Base-by-base conservation (phyloP, 306 rosid genomes). In the Acacia crassicarpa region DNA sequence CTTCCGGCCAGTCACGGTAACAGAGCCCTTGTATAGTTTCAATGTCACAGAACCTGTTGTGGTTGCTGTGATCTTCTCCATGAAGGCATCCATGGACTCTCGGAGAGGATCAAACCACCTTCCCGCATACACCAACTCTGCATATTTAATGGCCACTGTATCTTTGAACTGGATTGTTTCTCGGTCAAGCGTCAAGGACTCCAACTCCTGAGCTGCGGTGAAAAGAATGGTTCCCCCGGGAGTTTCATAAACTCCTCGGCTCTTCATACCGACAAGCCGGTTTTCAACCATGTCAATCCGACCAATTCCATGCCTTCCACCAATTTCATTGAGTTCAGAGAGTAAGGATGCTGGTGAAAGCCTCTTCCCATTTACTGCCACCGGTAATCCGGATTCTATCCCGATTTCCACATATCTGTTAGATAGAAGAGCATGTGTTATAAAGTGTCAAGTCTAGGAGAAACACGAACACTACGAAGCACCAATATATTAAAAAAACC, bases 91-190 rank as follows among this genome's bases (percentile, higher is more conserved):
- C 87, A 95, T 75, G 11, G 98, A 90, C 70, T 89, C 93, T 0
- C 99, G 93, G 74, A 93, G 99, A 2, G 99, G 98, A 78, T 95
- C 98, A 11, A 93, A 95, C 99, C 99, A 95, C 88, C 99, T 63
- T 4, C 98, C 98, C 43, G 99, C 99, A 44, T 93, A 95, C 16
- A 95, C 97, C 62, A 95, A 81, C 90, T 95, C 99, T 0, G 98
- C 98, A 53, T 93, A 95, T 63, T 92, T 92, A 49, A 93, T 92
- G 44, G 99, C 96, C 0, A 89, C 35, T 0, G 87, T 71, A 62
- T 95, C 99, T 76, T 95, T 95, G 16, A 85, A 81, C 72, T 93
- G 98, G 17, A 93, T 83, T 48, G 94, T 85, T 76, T 95, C 95
- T 33, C 95, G 87, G 58, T 95, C 99, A 22, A 95, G 89, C 0